These are phyloP conservation scores for Reutealis trisperma DNA, from an alignment of 345 rosid species.

Conservation along the genomic window DNA sequence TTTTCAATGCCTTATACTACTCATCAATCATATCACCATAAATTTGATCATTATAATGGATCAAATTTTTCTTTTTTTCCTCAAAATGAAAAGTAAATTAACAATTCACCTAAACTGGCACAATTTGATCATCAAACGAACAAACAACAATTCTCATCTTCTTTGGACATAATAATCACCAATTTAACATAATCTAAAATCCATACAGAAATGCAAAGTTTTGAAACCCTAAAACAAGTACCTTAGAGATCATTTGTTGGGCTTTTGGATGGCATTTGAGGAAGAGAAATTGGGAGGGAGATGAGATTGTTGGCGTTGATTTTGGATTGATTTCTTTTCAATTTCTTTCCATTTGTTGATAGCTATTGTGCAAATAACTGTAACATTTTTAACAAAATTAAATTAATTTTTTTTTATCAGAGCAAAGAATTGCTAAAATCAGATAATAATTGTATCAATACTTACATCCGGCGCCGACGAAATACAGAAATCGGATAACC, in stretches of 20 bases:
- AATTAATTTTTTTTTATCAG: too few relatives aligned
- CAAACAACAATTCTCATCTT: neutral
- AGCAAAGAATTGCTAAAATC: neutral
- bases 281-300: slow-evolving; percentile 28
- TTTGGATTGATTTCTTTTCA: slow-evolving; percentile 51
- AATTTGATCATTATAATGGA: too few relatives aligned
- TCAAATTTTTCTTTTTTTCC: too few relatives aligned
- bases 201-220: neutral
- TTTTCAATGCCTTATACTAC: neutral
- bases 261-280: slow-evolving; percentile 38
- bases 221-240: neutral
- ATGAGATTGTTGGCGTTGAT: slow-evolving; percentile 37
- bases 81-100: neutral
- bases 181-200: neutral
- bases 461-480: slow-evolving; percentile 83
- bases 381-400: neutral
- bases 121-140: neutral
- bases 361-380: slow-evolving; percentile 59
- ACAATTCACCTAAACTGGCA: neutral
- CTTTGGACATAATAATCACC: neutral
- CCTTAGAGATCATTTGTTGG: slow-evolving; percentile 39
- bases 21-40: too few relatives aligned
- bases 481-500: slow-evolving; percentile 52
- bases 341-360: slow-evolving; percentile 75
- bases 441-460: neutral